Conservation (phyloP, 169 alveolate genomes). For the Besnoitia besnoiti region DNA sequence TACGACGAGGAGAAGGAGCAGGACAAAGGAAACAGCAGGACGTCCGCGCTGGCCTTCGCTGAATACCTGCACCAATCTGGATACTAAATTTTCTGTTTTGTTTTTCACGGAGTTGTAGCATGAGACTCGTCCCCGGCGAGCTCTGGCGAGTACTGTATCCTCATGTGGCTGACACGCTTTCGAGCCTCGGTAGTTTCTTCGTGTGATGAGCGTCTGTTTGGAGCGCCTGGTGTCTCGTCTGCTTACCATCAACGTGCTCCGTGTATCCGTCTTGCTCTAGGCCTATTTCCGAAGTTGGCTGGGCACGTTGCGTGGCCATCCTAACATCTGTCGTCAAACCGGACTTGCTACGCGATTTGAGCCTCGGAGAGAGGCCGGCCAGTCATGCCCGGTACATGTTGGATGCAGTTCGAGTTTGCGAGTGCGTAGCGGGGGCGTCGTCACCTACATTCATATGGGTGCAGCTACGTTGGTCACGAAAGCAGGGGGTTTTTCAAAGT, state of each 20-base stretch:
- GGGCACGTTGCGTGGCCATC: neutral
- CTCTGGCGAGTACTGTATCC: neutral
- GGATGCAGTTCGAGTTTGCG: no score
- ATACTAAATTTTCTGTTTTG: slow-evolving; percentile 50
- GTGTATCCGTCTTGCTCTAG: neutral
- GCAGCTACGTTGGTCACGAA: no score
- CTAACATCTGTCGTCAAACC: neutral
- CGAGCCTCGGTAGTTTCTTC: neutral
- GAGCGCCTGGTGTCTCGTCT: neutral
- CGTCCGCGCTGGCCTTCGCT: slow-evolving; percentile 72
- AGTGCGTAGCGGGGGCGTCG: no score
- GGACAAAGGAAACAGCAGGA: slow-evolving; percentile 70
- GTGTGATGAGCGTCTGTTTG: neutral
- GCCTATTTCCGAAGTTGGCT: neutral
- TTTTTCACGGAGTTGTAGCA: neutral
- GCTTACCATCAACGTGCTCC: neutral
- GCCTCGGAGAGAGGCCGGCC: no score
- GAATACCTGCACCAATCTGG: slow-evolving; percentile 73
- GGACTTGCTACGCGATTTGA: neutral
- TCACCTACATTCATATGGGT: no score
- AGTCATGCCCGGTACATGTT: no score
- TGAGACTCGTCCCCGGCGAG: neutral
- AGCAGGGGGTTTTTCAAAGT: no score
- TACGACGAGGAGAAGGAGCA: slow-evolving; percentile 76
- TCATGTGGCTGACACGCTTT: neutral